phyloP scores from a whole-genome alignment of 805 yeast species.

The Ogataea neopini region DNA sequence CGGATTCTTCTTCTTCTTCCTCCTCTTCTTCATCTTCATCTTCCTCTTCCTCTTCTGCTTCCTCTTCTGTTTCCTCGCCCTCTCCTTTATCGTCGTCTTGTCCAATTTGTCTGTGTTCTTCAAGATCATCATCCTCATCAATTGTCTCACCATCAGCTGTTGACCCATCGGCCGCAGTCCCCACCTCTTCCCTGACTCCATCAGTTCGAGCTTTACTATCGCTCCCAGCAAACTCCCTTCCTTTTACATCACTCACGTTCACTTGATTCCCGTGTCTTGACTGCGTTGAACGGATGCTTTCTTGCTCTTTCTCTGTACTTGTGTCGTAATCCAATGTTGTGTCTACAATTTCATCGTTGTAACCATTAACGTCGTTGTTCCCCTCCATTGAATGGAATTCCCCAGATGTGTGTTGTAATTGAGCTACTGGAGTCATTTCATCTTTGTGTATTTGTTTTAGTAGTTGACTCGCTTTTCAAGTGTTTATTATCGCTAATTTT shows the following conservation, averaged over 20 bases:
- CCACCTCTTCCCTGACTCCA: not conserved
- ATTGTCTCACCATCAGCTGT: too few species aligned
- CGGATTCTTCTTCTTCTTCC: slow-evolving; percentile 42
- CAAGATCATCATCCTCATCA: not conserved
- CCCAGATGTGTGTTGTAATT: not conserved
- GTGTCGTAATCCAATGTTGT: slow-evolving; percentile 26
- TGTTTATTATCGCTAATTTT: not conserved
- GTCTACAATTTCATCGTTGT: slow-evolving; percentile 28
- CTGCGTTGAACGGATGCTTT: not conserved
- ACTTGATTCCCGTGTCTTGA: not conserved
- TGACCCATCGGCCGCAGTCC: too few species aligned
- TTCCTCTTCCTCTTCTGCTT: slow-evolving; percentile 13
- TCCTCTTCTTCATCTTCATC: slow-evolving; percentile 39
- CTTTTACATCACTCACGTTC: not conserved
- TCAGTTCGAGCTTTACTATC: too few species aligned
- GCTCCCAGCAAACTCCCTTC: too few species aligned
- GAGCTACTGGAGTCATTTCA: not conserved
- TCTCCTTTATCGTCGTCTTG: too few species aligned
- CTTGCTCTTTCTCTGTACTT: slow-evolving; percentile 7
- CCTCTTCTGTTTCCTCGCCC: slow-evolving; percentile 32
- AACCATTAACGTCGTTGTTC: slow-evolving; percentile 4
- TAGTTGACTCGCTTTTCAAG: too few species aligned
- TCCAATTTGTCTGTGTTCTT: too few species aligned
- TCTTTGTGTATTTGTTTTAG: not conserved
- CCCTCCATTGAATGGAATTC: not conserved